phyloP scores from a whole-genome alignment of 106 monocot species.

The Dendrobium chrysotoxum region DNA sequence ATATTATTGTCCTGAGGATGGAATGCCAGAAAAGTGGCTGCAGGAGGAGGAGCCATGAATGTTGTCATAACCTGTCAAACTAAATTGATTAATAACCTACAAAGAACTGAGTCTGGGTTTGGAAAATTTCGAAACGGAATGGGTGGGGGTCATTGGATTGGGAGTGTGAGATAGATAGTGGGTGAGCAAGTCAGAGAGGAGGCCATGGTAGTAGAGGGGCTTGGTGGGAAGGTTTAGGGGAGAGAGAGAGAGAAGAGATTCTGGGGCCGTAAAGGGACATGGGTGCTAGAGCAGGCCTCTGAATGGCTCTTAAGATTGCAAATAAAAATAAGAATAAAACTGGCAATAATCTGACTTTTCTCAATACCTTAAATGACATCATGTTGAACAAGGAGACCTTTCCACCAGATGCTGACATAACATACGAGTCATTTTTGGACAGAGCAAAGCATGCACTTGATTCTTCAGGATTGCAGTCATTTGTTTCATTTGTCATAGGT shows the following conservation, averaged over 20 bases:
- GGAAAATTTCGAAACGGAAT: background rate
- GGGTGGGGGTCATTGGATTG: background rate
- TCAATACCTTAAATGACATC: constrained; percentile 24
- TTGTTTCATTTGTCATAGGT: constrained; percentile 82
- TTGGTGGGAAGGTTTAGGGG: too few relatives aligned
- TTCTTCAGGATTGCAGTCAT: constrained; percentile 74
- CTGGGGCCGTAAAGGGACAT: too few relatives aligned
- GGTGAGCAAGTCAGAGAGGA: too few relatives aligned
- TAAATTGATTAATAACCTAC: too few relatives aligned
- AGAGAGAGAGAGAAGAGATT: too few relatives aligned
- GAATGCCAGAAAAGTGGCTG: constrained; percentile 83
- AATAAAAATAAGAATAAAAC: background rate
- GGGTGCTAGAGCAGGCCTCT: too few relatives aligned
- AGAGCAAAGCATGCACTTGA: constrained; percentile 81
- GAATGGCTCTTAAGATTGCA: background rate
- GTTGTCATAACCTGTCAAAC: constrained; percentile 78
- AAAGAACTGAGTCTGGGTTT: background rate
- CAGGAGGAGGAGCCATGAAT: constrained; percentile 90
- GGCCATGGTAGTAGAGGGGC: too few relatives aligned
- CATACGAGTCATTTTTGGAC: constrained; percentile 95
- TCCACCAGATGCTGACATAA: constrained; percentile 96
- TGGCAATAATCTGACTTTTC: background rate
- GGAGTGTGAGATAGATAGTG: background rate
- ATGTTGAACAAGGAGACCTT: constrained; percentile 68
- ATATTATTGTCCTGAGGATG: constrained; percentile 92